Evolutionary conservation across 331 rosid species (phyloP), one percentile per base, ranked within the genome.

Genomic region (Acacia concinna): DNA sequence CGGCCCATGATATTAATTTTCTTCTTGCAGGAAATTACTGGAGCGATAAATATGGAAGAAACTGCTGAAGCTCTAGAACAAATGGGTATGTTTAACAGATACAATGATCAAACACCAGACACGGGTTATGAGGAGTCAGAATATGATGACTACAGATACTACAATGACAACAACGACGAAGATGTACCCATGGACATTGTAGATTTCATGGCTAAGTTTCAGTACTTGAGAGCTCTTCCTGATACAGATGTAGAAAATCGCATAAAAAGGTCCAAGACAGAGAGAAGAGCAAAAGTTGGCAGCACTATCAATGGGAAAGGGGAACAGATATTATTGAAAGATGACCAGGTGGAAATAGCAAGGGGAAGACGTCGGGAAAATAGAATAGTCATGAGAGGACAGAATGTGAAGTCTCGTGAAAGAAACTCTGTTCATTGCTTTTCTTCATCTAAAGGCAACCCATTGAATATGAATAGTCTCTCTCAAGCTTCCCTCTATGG

Each of bases 101-200:
- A 84, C 54, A 64, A 81, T 79, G 83, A 86, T 57, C 88, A 82
- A 65, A 82, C 82, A 69, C 59, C 77, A 52, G 89, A 85, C 74
- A 75, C 59, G 78, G 85, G 47, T 54, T 81, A 92, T 72, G 91
- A 93, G 25, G 97, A 92, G 64, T 71, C 88, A 73, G 76, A 57
- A 17, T 97, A 96, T 85, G 99, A 28, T 25, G 32, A 11, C 14
- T 94, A 56, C 11, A 31, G 23, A 0, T 97, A 21, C 8, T 56
- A 93, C 83, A 98, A 54, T 5, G 30, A 56, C 6, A 97, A 93
- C 83, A 97, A 27, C 4, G 65, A 59, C 8, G 97, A 96, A 81
- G 99, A 89, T 80, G 90, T 93, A 62, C 98, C 97, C 30, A 93
- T 90, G 98, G 99, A 96, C 84, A 91, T 96, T 69, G 97, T 93